Conservation (phyloP, 305 asterid genomes). For the Fraxinus ornus region DNA sequence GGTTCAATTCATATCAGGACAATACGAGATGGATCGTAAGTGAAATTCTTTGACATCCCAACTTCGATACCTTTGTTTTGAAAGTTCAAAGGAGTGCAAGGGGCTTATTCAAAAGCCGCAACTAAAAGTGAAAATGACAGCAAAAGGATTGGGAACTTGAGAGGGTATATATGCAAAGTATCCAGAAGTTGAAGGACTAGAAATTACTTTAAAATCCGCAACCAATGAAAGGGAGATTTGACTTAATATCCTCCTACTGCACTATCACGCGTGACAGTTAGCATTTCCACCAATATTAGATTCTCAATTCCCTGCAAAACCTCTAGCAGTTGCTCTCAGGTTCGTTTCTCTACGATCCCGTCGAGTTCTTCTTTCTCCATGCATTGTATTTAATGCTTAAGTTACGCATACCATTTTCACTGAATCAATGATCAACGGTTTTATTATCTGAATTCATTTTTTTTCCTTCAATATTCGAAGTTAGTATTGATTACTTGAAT, state of each 20-base stretch:
- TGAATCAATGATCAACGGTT: slow-evolving; percentile 14
- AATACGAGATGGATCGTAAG: neutral
- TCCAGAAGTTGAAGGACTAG: slow-evolving; percentile 9
- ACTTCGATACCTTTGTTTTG: too few species aligned
- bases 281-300: slow-evolving; percentile 21
- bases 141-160: neutral
- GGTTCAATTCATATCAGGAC: neutral
- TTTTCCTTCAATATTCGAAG: neutral
- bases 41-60: too few species aligned
- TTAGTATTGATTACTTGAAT: neutral
- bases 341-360: slow-evolving; percentile 11
- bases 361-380: slow-evolving; percentile 4
- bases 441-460: neutral
- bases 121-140: neutral
- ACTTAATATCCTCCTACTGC: slow-evolving; percentile 1
- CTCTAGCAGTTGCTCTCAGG: slow-evolving; percentile 20
- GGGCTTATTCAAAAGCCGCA: neutral
- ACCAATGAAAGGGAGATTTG: neutral
- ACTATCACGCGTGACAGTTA: neutral
- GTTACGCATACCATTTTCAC: neutral
- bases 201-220: neutral
- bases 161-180: neutral
- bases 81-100: neutral
- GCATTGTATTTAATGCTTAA: neutral
- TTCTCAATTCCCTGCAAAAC: slow-evolving; percentile 20